These are phyloP conservation scores for Myxozyma mucilagina DNA, from an alignment of 805 yeast species.

Conservation along the genomic window DNA sequence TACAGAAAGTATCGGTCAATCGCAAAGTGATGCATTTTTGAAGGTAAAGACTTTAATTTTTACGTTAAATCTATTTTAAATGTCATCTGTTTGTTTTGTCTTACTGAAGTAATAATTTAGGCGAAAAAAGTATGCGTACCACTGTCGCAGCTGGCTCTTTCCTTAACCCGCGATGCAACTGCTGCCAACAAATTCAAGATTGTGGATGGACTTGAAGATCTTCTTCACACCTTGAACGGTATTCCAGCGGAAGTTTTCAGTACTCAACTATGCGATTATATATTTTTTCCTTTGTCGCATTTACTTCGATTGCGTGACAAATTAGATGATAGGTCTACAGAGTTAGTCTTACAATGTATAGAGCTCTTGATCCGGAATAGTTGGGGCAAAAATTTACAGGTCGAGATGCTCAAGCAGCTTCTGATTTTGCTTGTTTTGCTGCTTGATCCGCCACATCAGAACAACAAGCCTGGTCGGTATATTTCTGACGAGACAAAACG, in stretches of 20 bases:
- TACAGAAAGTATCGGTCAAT: not conserved
- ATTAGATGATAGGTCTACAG: conserved; percentile 51
- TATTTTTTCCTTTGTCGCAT: conserved; percentile 60
- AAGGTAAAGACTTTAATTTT: not conserved
- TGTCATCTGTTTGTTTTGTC: not conserved
- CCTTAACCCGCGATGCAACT: conserved; percentile 10
- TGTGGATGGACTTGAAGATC: conserved; percentile 25
- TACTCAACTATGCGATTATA: conserved; percentile 54
- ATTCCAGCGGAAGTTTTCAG: conserved; percentile 19
- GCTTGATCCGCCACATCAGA: conserved; percentile 46
- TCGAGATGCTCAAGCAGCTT: conserved; percentile 47
- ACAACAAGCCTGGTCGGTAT: conserved; percentile 38
- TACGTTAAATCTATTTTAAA: not conserved
- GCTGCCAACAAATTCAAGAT: conserved; percentile 21
- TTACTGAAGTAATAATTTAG: not conserved
- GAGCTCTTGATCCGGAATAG: conserved; percentile 48
- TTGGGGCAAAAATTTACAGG: conserved; percentile 50
- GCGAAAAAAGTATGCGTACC: conserved; percentile 24
- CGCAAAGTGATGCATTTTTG: conserved; percentile 3
- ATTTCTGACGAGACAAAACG: conserved; percentile 42
- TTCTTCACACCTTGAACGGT: conserved; percentile 16
- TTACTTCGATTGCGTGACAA: conserved; percentile 49
- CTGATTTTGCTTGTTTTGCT: conserved; percentile 50
- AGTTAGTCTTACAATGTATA: conserved; percentile 49
- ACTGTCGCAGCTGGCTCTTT: conserved; percentile 19